Evolutionary conservation across 768 basidiomycete genomes (phyloP), one percentile per base, ranked within the genome.

Genomic region (Tricholoma terreum): DNA sequence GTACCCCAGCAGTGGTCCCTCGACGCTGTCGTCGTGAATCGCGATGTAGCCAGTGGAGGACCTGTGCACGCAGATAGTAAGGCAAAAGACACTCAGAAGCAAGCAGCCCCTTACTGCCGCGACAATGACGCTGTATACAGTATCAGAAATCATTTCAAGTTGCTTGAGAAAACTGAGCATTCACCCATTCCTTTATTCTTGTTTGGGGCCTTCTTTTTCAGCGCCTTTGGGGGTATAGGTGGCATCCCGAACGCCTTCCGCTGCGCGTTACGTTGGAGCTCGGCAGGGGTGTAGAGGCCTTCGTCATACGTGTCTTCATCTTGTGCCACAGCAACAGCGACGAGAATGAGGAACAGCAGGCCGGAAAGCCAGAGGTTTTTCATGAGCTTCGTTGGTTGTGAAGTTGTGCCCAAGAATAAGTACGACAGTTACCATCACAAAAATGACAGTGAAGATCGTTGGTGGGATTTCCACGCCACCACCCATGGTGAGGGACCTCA

Each of bases 1-100:
- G 45, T 62, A 64, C 9, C 63, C 63, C 4, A 62, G 14, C 45
- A 62, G 38, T 6, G 61, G 57, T 6, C 61, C 61, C 33, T 52
- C 51, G 17, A 52, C 35, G 15, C 24, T 49, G 10, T 43, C 51
- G 8, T 34, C 45, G 31, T 60, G 61, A 7, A 64, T 56, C 15
- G 63, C 55, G 15, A 64, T 64, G 24, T 62, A 55, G 6, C 63
- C 63, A 4, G 58, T 36, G 14, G 49, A 58, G 2, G 50, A 19
- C 5, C 54, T 62, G 36, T 6, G 31, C 11, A 27, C 30, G 12
- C 11, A 17, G 22, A 24, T 46, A n/a, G n/a, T n/a, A 27, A 46
- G 42, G 12, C 6, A 49, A n/a, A 46, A 17, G 27, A 27, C 19
- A 40, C 8, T 8, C 11, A 31, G n/a, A 12, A 21, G 14, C 14